A percentile compares a stretch with the other conserved stretches of the same genome.
Conservation (phyloP, 2,329 filamentous ascomycete species). For the Cadophora malorum region DNA sequence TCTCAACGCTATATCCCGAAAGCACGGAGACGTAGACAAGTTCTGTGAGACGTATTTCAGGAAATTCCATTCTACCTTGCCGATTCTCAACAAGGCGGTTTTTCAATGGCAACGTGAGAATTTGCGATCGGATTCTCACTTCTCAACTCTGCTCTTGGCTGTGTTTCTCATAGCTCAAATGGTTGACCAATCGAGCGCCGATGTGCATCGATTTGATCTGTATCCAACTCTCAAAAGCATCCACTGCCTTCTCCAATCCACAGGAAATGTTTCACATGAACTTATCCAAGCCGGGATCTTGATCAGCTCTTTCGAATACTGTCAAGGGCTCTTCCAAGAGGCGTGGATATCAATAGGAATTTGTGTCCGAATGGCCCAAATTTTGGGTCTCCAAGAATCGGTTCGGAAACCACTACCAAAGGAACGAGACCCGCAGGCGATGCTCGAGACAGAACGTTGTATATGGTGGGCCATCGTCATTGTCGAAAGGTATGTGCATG, state of each 20-base stretch:
- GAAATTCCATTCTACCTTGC: constrained; percentile 25
- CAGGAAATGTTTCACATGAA: constrained; percentile 26
- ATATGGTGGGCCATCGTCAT: constrained; percentile 35
- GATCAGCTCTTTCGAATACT: constrained; percentile 32
- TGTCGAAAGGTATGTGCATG: constrained; percentile 29
- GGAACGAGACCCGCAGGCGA: neutral
- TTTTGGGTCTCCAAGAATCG: constrained; percentile 26
- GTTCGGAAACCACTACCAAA: constrained; percentile 9
- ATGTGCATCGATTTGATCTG: constrained; percentile 21
- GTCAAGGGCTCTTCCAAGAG: constrained; percentile 30
- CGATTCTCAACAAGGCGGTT: constrained; percentile 28
- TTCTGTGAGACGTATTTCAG: constrained; percentile 28
- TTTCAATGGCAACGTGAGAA: constrained; percentile 29
- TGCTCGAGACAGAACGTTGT: constrained; percentile 25
- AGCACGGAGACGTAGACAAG: constrained; percentile 17
- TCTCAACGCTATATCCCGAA: constrained; percentile 25
- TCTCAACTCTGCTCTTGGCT: constrained; percentile 26
- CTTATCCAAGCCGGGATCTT: constrained; percentile 31
- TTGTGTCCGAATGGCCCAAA: constrained; percentile 32
- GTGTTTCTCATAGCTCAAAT: constrained; percentile 29
- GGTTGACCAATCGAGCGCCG: neutral
- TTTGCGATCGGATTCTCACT: constrained; percentile 23
- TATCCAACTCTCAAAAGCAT: constrained; percentile 31
- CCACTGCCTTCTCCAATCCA: constrained; percentile 24
- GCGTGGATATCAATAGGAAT: constrained; percentile 31